phyloP scores from a whole-genome alignment of 345 rosid species.

The Aurinia saxatilis region DNA sequence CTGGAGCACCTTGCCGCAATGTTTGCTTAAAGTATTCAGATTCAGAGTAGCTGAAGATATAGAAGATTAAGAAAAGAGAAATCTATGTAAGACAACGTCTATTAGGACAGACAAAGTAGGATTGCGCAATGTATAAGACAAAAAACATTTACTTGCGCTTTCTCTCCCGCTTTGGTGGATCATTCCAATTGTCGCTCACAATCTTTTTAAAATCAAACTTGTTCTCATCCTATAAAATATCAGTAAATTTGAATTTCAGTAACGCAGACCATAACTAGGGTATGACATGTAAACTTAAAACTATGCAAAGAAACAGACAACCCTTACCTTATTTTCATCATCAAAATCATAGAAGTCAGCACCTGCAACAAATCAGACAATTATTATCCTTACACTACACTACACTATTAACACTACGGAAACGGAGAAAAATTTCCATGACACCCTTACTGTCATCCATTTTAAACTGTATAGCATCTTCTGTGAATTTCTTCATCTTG shows the following conservation, averaged over 20 bases:
- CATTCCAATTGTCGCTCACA: constrained; percentile 94
- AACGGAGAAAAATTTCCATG: neutral
- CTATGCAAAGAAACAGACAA: neutral
- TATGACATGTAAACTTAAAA: constrained; percentile 1
- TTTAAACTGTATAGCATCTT: constrained; percentile 95
- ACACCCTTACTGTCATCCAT: constrained; percentile 85
- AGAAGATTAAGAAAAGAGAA: neutral
- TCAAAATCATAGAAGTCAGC: constrained; percentile 95
- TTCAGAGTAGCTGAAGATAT: constrained; percentile 70
- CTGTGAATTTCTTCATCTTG: constrained; percentile 97
- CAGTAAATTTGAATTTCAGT: neutral
- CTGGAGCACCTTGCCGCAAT: constrained; percentile 89
- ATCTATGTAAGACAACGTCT: neutral
- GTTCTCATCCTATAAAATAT: constrained; percentile 56
- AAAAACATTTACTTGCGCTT: constrained; percentile 79
- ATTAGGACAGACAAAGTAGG: neutral
- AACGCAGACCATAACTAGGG: constrained; percentile 2
- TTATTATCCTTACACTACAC: neutral
- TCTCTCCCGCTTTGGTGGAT: constrained; percentile 95
- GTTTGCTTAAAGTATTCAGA: constrained; percentile 96
- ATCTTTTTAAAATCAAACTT: constrained; percentile 94
- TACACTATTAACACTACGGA: neutral
- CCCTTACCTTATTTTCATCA: constrained; percentile 70
- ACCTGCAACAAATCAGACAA: constrained; percentile 38
- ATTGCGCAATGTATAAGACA: constrained; percentile 2